Evolutionary conservation across 805 yeast genomes (phyloP).

Genomic region (Spathaspora sp.): DNA sequence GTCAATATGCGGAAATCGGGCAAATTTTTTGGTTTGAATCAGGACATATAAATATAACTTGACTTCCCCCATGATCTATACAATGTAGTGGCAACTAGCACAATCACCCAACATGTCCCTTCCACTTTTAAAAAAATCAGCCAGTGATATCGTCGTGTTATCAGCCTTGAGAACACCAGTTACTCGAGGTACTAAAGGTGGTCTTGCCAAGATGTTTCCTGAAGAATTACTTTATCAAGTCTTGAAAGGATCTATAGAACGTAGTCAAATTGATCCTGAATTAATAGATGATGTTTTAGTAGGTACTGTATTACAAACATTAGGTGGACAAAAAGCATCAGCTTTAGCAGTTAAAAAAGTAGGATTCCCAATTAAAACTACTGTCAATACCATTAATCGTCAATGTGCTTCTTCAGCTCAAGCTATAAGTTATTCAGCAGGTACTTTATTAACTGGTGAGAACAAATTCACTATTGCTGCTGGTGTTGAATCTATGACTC

Average conservation of each 20-base stretch:
- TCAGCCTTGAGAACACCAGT: conserved; percentile 34
- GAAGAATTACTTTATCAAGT: conserved; percentile 30
- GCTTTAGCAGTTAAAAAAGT: conserved; percentile 30
- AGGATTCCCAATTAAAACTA: conserved; percentile 31
- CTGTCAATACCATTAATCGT: conserved; percentile 32
- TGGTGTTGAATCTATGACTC: conserved; percentile 42
- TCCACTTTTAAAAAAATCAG: conserved; percentile 16
- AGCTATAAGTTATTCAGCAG: conserved; percentile 30
- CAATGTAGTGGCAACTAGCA: not conserved
- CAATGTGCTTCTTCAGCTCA: conserved; percentile 41
- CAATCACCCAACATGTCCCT: not conserved
- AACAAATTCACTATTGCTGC: conserved; percentile 33
- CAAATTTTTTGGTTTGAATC: not conserved
- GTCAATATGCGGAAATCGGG: not conserved
- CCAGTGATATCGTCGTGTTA: conserved; percentile 30
- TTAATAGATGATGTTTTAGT: conserved; percentile 32
- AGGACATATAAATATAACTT: not conserved
- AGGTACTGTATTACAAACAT: conserved; percentile 33
- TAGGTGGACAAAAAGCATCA: conserved; percentile 36
- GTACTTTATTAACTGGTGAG: conserved; percentile 26
- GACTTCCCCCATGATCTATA: not conserved
- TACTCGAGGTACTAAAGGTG: conserved; percentile 33
- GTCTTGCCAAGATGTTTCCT: conserved; percentile 30
- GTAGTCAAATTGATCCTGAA: conserved; percentile 18
- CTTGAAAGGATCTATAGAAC: conserved; percentile 23